Conservation (phyloP, 352 stramenopile genomes). For the Phytophthora sp. region DNA sequence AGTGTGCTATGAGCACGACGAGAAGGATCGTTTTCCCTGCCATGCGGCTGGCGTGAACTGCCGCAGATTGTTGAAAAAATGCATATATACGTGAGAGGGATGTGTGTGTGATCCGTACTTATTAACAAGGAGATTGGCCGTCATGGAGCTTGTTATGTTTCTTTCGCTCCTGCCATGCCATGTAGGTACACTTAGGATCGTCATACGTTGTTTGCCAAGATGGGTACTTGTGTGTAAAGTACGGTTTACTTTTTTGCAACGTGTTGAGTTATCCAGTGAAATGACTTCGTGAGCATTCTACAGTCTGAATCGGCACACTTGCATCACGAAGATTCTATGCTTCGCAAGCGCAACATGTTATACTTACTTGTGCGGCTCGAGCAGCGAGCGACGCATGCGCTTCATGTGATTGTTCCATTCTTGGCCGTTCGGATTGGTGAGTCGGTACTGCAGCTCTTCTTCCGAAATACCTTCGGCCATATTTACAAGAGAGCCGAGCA, state of each 20-base stretch:
- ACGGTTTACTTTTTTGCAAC: slow-evolving; percentile 36
- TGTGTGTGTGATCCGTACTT: slow-evolving; percentile 14
- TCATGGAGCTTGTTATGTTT: slow-evolving; percentile 10
- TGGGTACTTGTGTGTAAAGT: slow-evolving; percentile 40
- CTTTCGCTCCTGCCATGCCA: slow-evolving; percentile 14
- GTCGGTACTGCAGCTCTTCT: slow-evolving; percentile 90
- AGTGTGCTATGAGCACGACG: slow-evolving; percentile 75
- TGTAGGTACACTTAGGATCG: slow-evolving; percentile 6
- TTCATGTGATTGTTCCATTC: slow-evolving; percentile 89
- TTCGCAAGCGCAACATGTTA: slow-evolving; percentile 10
- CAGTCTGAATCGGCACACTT: too few species aligned
- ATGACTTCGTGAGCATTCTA: not conserved
- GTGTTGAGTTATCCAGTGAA: slow-evolving; percentile 18
- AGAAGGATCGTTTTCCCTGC: slow-evolving; percentile 9
- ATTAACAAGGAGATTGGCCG: slow-evolving; percentile 8
- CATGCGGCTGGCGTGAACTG: slow-evolving; percentile 12
- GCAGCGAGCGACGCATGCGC: slow-evolving; percentile 68
- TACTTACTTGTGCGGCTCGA: slow-evolving; percentile 61
- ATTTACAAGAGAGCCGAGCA: slow-evolving; percentile 91
- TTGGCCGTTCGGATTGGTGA: slow-evolving; percentile 71
- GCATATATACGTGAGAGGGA: slow-evolving; percentile 36
- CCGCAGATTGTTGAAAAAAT: slow-evolving; percentile 32
- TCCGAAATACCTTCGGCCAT: slow-evolving; percentile 91
- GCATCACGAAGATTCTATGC: not conserved
- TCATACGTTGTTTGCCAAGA: too few species aligned